A percentile compares a stretch with the other conserved stretches of the same genome.
phyloP scores from a whole-genome alignment of 129 eudicot genomes.

The Deinandra increscens region DNA sequence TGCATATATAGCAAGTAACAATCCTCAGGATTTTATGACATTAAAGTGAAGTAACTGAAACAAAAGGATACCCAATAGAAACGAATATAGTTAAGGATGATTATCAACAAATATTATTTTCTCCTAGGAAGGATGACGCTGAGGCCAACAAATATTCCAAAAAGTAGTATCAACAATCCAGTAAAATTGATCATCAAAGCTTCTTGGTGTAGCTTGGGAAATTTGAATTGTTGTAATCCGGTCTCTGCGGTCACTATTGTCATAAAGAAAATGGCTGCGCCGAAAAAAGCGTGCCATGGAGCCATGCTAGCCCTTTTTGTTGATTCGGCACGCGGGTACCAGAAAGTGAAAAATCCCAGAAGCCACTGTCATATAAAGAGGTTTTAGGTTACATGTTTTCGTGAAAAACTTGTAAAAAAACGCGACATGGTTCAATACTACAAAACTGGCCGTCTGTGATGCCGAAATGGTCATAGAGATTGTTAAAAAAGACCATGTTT shows the following conservation, averaged over 20 bases:
- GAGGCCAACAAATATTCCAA: slow-evolving; percentile 55
- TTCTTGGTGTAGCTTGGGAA: slow-evolving; percentile 47
- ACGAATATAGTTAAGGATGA: background rate
- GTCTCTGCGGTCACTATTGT: slow-evolving; percentile 52
- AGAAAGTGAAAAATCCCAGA: slow-evolving; percentile 50
- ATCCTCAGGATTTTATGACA: background rate
- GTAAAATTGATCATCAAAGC: slow-evolving; percentile 67
- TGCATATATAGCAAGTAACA: too few species aligned
- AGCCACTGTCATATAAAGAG: slow-evolving; percentile 44
- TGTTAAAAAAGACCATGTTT: too few species aligned
- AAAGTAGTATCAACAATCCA: slow-evolving; percentile 53
- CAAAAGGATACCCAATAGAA: background rate
- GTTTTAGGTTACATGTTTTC: background rate
- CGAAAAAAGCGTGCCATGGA: slow-evolving; percentile 66
- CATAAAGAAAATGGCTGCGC: slow-evolving; percentile 51
- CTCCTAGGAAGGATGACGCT: slow-evolving; percentile 42
- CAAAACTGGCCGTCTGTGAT: background rate
- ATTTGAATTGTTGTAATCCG: slow-evolving; percentile 50
- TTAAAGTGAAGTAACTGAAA: background rate
- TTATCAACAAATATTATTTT: background rate
- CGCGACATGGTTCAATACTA: background rate
- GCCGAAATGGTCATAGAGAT: background rate
- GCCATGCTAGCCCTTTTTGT: slow-evolving; percentile 42
- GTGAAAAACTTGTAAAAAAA: background rate
- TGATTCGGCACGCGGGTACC: slow-evolving; percentile 41